Base-by-base conservation (phyloP, 2,329 filamentous ascomycete species). In the Sclerotinia spermophila region DNA sequence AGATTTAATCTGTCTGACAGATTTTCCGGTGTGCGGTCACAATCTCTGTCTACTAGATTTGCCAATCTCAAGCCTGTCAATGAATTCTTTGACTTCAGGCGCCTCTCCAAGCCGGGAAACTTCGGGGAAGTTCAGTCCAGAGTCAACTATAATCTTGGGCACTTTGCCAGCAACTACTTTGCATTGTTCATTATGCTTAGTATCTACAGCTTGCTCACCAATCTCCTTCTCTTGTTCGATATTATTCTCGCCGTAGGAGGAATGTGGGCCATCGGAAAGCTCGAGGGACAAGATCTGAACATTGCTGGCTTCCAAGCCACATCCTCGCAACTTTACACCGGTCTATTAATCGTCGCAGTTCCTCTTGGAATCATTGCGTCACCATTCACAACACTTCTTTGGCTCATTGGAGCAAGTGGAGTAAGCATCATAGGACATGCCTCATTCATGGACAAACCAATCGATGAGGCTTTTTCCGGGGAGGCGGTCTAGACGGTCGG, bases 391-490 rank as follows among this genome's bases (percentile, higher is more conserved):
- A 96, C 94, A 67, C 87, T 94, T 77, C 89, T 98, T 78, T 98
- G 96, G 96, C 87, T 99, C 80, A 93, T 98, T 80, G 96, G 96
- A 81, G 96, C 96, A 78, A 95, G 92, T 77, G 94, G 93, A 81
- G 93, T 97, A 81, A 92, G 90, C 81, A 96, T 98, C 76, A 85
- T 98, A 76, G 96, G 96, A 83, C 96, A 99, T 84, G 96, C 96
- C 77, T 87, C 94, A 74, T 89, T 98, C 81, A 90, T 98, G 91
- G 95, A 98, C 82, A 97, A 97, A 88, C 95, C 95, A 72, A 97
- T 98, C 86, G 96, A 98, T 90, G 95, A 96, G 94, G 94, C 94
- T 97, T 99, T 99, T 97, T 97, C 95, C 87, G 96, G 96, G 94
- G 96, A 99, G 95, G 95, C 96, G 94, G 96, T 99, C 92, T 99